Evolutionary conservation across 2,329 filamentous ascomycete species (phyloP).

Genomic region (Rhexocercosporidium sp.): DNA sequence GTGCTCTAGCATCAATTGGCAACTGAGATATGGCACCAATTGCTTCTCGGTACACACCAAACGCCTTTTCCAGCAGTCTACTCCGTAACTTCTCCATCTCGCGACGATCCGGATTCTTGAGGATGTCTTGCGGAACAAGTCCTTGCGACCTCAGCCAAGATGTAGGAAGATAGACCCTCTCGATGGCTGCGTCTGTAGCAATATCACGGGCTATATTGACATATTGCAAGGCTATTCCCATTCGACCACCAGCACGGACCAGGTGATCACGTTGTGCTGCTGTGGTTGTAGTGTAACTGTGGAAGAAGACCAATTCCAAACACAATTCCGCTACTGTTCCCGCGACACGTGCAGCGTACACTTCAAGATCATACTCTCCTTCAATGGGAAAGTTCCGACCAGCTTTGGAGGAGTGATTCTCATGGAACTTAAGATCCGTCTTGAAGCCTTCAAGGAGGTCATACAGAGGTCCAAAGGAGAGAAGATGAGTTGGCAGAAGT

Average conservation of each 20-base stretch:
- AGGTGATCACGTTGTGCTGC: constrained; percentile 48
- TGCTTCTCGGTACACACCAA: constrained; percentile 61
- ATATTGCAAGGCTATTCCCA: constrained; percentile 79
- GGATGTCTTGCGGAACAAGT: constrained; percentile 58
- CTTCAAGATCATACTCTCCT: constrained; percentile 61
- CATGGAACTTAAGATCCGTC: constrained; percentile 65
- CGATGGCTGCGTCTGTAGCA: constrained; percentile 66
- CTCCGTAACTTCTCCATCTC: constrained; percentile 56
- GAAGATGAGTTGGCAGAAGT: constrained; percentile 61
- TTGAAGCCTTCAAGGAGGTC: constrained; percentile 71
- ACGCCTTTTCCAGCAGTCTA: constrained; percentile 63
- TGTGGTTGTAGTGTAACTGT: constrained; percentile 43
- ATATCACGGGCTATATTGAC: constrained; percentile 80
- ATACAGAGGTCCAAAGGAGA: constrained; percentile 64
- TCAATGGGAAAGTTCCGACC: constrained; percentile 57
- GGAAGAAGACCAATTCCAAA: constrained; percentile 68
- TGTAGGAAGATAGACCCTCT: constrained; percentile 71
- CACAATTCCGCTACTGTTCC: constrained; percentile 74
- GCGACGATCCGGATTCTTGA: constrained; percentile 54
- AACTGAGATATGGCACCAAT: constrained; percentile 63
- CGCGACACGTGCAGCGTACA: constrained; percentile 71
- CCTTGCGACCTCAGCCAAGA: constrained; percentile 65
- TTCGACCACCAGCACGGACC: constrained; percentile 61
- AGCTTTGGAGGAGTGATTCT: constrained; percentile 28
- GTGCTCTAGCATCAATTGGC: constrained; percentile 62